Evolutionary conservation across 805 yeast genomes (phyloP), one percentile per base, ranked within the genome.

Genomic region (Yarrowia sp.): DNA sequence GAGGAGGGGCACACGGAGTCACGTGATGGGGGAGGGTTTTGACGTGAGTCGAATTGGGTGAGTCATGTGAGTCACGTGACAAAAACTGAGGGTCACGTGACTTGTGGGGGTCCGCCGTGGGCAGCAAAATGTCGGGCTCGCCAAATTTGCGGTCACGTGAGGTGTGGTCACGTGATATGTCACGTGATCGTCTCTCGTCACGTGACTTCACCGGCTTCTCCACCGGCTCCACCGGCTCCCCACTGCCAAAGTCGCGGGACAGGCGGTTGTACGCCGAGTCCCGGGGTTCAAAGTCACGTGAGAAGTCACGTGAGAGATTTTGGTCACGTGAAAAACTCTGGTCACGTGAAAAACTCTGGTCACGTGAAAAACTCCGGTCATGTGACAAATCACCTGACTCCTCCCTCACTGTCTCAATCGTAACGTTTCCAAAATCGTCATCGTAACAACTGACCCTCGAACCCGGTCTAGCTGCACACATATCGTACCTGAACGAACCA

Each of bases 1-100:
- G 46, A 5, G 67, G 67, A 22, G 67, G 56, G 15, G 67, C 56
- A n/a, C 56, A 48, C 10, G 55, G 67, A 11, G 67, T 63, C 56
- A 49, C 56, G 48, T 45, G 52, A 1, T 53, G 12, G 3, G 64
- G 64, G 7, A 56, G 64, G 0, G 50, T 8, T 10, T 56, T 56
- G 26, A 56, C 49, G 26, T 26, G 38, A 9, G 40, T 32, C 7
- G 19, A 19, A 1, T 19, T 19, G 19, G 19, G 1, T 19, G 19
- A 19, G 7, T 15, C 5, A 19, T 48, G 16, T 0, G 35, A 7
- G 16, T 11, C 16, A 4, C 7, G 26, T 8, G 35, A 11, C 42
- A 3, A 26, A 5, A 5, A 26, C 7, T 26, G 32, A 1, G 9
- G 26, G 26, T 52, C 56, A 52, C 26, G 45, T 14, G 45, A 40